A percentile compares a stretch with the other conserved stretches of the same genome.
Evolutionary conservation across 345 rosid genomes (phyloP).

Genomic region (Populus simonii): DNA sequence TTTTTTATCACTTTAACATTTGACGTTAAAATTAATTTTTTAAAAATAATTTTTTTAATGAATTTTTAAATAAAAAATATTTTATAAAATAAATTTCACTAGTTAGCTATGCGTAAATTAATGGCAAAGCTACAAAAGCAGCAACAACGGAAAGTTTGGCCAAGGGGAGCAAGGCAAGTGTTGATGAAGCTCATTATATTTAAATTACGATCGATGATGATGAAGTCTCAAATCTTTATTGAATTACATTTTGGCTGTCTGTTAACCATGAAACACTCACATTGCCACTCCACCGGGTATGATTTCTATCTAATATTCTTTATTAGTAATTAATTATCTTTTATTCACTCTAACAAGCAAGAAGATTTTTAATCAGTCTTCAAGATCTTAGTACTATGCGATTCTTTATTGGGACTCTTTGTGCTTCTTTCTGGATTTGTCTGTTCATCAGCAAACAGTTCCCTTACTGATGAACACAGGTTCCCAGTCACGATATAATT

Average conservation of each 20-base stretch:
- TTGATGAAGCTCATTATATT: background rate
- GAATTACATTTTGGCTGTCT: background rate
- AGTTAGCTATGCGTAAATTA: too few species aligned
- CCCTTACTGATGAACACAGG: slow-evolving; percentile 12
- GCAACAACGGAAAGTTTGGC: background rate
- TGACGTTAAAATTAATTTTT: too few species aligned
- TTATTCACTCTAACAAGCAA: slow-evolving; percentile 3
- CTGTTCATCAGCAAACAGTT: slow-evolving; percentile 24
- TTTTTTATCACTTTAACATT: too few species aligned
- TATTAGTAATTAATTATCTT: background rate
- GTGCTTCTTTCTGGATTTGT: slow-evolving; percentile 1
- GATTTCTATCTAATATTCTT: too few species aligned
- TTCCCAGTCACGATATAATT: background rate
- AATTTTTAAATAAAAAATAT: too few species aligned
- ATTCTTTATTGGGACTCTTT: background rate
- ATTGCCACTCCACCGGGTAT: background rate
- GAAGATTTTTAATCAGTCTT: background rate
- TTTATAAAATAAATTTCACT: too few species aligned
- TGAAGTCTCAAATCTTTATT: background rate
- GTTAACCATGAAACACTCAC: slow-evolving; percentile 2
- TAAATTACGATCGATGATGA: background rate
- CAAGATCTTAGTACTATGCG: background rate
- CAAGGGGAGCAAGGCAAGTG: background rate
- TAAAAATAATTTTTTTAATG: too few species aligned
- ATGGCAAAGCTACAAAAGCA: background rate